Percentiles rank a stretch among this genome's conserved stretches.
phyloP scores from a whole-genome alignment of 768 basidiomycete genomes.

The Serendipita sp. region DNA sequence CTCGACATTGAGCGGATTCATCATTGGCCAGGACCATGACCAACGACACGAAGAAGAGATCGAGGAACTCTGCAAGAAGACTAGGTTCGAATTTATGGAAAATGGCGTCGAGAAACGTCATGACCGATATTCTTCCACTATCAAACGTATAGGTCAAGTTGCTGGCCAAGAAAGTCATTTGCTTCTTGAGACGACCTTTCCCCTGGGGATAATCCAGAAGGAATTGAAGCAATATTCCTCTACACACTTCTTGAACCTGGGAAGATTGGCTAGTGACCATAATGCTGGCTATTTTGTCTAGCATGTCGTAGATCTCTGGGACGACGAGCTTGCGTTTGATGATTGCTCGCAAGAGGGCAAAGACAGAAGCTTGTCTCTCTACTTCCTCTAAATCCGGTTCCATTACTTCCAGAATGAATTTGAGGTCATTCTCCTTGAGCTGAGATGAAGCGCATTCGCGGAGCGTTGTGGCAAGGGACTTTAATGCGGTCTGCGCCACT shows the following conservation, averaged over 20 bases:
- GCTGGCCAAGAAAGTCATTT: conserved; percentile 82
- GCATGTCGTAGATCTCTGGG: conserved; percentile 91
- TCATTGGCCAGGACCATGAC: conserved; percentile 93
- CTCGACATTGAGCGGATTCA: conserved; percentile 73
- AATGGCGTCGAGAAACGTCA: conserved; percentile 79
- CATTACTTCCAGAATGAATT: conserved; percentile 72
- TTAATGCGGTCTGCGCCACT: conserved; percentile 73
- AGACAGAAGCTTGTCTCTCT: conserved; percentile 67
- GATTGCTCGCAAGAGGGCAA: conserved; percentile 78
- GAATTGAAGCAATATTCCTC: conserved; percentile 81
- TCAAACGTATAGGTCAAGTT: conserved; percentile 85
- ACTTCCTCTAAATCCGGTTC: conserved; percentile 85
- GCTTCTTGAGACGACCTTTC: conserved; percentile 69
- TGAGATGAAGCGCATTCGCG: conserved; percentile 72
- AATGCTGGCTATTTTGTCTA: conserved; percentile 82
- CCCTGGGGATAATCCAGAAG: conserved; percentile 95
- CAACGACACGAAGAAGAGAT: conserved; percentile 78
- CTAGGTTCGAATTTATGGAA: conserved; percentile 66
- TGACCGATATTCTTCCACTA: conserved; percentile 80
- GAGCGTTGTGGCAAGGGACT: conserved; percentile 71
- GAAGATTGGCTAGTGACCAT: conserved; percentile 87
- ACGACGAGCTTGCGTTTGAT: conserved; percentile 83
- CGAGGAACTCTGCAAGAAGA: conserved; percentile 63
- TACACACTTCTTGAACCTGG: conserved; percentile 81
- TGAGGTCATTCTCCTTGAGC: conserved; percentile 77